Conservation (phyloP, 148 eudicot genomes). For the Cornus kousa region DNA sequence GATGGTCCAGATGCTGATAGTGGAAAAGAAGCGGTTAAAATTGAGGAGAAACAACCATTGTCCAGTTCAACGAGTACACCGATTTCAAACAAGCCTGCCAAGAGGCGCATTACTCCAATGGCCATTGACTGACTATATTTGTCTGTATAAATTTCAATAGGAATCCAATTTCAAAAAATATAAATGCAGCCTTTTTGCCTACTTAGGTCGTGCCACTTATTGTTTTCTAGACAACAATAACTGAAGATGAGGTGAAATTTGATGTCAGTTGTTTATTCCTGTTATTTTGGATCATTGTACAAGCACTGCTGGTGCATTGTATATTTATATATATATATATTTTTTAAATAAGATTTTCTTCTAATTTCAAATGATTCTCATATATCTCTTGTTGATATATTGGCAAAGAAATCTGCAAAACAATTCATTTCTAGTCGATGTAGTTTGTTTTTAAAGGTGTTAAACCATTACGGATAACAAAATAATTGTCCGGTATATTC, state of each 20-base stretch:
- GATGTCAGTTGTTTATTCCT: neutral
- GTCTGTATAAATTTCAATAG: slow-evolving; percentile 3
- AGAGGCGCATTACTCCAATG: slow-evolving; percentile 90
- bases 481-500: too few relatives aligned
- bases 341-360: too few relatives aligned
- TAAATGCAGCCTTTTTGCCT: neutral
- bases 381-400: too few relatives aligned
- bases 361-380: too few relatives aligned
- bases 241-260: neutral
- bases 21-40: slow-evolving; percentile 18
- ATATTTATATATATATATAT: too few relatives aligned
- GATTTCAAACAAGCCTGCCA: slow-evolving; percentile 58
- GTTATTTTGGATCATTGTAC: neutral
- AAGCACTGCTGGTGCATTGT: too few relatives aligned
- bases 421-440: too few relatives aligned
- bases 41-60: slow-evolving; percentile 28
- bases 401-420: too few relatives aligned
- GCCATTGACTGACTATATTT: slow-evolving; percentile 54
- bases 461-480: too few relatives aligned
- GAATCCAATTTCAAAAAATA: neutral
- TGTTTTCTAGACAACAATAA: neutral
- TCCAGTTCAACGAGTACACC: slow-evolving; percentile 27
- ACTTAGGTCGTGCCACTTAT: too few relatives aligned
- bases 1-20: slow-evolving; percentile 18
- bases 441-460: too few relatives aligned